Conservation (phyloP, 495 filamentous ascomycete genomes). For the Hyaloscypha variabilis region DNA sequence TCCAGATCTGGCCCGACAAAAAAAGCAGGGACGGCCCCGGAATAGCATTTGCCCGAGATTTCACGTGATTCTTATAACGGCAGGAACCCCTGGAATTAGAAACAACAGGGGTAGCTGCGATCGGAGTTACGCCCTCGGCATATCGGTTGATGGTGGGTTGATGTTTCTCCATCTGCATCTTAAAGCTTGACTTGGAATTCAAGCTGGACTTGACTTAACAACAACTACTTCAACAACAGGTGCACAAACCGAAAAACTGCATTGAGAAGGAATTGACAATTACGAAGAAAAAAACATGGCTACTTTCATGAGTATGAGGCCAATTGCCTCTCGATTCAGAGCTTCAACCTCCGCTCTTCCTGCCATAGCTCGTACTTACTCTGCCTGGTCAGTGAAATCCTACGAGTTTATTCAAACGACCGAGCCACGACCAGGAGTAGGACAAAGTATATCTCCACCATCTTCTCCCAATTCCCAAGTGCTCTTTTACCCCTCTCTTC, state of each 20-base stretch:
- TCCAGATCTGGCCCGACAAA: slow-evolving; percentile 7
- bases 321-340: slow-evolving; percentile 60
- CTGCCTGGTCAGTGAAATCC: slow-evolving; percentile 50
- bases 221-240: neutral
- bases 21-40: neutral
- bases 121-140: too few species aligned
- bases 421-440: slow-evolving; percentile 83
- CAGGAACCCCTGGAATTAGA: too few species aligned
- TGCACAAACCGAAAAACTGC: neutral
- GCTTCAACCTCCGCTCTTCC: slow-evolving; percentile 33
- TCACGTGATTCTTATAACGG: too few species aligned
- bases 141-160: slow-evolving; percentile 16
- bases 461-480: slow-evolving; percentile 19
- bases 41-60: too few species aligned
- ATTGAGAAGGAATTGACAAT: neutral
- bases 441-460: slow-evolving; percentile 62
- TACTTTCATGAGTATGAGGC: slow-evolving; percentile 57
- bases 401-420: slow-evolving; percentile 86
- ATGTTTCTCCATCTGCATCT: neutral
- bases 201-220: slow-evolving; percentile 16
- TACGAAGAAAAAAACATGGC: slow-evolving; percentile 46
- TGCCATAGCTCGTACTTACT: slow-evolving; percentile 58
- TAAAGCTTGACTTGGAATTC: neutral
- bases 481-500: slow-evolving; percentile 13
- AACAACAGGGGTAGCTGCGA: too few species aligned